Conservation (phyloP, 345 rosid species). For the Eutrema heterophyllum region DNA sequence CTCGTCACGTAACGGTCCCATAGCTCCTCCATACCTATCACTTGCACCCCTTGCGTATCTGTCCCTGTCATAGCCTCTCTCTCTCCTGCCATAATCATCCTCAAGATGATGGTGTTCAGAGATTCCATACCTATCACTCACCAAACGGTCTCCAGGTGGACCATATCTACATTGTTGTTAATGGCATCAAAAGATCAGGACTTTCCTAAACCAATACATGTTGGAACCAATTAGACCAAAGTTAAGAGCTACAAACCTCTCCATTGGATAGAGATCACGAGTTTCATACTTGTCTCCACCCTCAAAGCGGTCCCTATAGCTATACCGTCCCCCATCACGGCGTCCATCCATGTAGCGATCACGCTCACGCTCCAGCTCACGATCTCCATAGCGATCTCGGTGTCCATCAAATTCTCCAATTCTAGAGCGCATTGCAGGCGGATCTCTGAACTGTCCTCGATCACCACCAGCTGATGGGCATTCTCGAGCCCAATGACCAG, state of each 20-base stretch:
- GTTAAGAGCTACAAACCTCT: constrained; percentile 45
- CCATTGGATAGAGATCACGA: constrained; percentile 56
- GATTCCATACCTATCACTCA: constrained; percentile 49
- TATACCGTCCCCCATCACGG: constrained; percentile 60
- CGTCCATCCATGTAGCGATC: constrained; percentile 51
- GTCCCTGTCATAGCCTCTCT: constrained; percentile 62
- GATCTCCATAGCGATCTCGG: constrained; percentile 52
- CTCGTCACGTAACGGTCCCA: constrained; percentile 55
- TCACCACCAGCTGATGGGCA: constrained; percentile 67
- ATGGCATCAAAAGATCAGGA: not conserved
- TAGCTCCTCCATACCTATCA: constrained; percentile 54
- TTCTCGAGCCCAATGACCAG: constrained; percentile 92
- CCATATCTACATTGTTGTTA: constrained; percentile 46
- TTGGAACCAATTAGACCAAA: not conserved
- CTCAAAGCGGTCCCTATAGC: constrained; percentile 62
- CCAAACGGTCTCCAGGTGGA: constrained; percentile 56
- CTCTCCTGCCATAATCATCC: constrained; percentile 63
- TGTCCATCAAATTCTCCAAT: constrained; percentile 53
- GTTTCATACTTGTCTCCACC: constrained; percentile 55
- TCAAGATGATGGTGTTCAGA: constrained; percentile 23
- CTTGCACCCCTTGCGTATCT: constrained; percentile 43
- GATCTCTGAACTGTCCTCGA: constrained; percentile 48
- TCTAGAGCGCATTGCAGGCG: constrained; percentile 55
- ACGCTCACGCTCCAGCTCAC: constrained; percentile 48
- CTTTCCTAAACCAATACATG: not conserved